Evolutionary conservation across 139 green algal genomes (phyloP), one percentile per base, ranked within the genome.

Genomic region (Chlorella sp.): DNA sequence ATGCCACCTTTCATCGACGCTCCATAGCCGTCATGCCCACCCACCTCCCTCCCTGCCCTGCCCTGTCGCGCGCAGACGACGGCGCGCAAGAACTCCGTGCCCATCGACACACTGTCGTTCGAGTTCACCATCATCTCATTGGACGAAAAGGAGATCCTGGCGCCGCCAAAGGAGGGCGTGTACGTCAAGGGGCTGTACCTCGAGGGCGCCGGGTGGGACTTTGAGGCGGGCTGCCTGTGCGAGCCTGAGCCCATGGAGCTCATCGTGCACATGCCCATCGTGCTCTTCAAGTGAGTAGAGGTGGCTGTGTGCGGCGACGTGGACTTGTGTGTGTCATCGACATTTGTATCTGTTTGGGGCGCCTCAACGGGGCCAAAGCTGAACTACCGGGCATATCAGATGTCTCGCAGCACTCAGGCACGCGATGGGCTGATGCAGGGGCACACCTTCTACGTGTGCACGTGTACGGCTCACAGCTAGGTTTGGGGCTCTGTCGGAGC

Each of bases 201-300:
- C 30, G 92, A 97, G 60, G 87, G 87, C 31, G 90, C 83, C 10
- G 91, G 91, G 23, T 96, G 91, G 91, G 90, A 96, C 80, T 87
- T 84, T 66, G 88, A 94, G 59, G 86, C 88, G 65, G 84, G 83
- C 31, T 92, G 85, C 81, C 78, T 96, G 77, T 86, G 76, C 64
- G 91, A 96, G 86, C 90, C 91, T 14, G 75, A 94, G 75, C 89
- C 89, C 32, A 94, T 95, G 89, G 88, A 95, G 87, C 85, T 96
- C n/a, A 91, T 93, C 64, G 89, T 95, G 62, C 79, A 81, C 30
- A 95, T 95, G 90, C 91, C 91, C 32, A 91, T 96, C 74, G 72
- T 96, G 31, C 81, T 89, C 36, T 95, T 95, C 86, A 90, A 88
- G 83, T 63, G 42, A 62, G 49, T 64, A 17, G 17, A 10, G 42